Base-by-base conservation (phyloP, 306 rosid species). In the Cicer bijugum region DNA sequence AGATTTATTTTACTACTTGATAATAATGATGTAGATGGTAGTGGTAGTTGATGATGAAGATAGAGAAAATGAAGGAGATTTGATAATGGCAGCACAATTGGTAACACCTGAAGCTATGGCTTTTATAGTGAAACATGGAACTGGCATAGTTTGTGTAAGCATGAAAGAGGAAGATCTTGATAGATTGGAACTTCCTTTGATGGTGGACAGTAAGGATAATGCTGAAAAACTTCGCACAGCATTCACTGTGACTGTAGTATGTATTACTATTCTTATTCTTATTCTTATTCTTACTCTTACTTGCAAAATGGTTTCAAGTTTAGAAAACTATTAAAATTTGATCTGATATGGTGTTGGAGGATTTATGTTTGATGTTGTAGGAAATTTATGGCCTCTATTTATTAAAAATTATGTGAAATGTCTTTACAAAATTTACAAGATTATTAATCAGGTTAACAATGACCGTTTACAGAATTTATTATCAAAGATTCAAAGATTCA, bases 31-130 rank as follows among this genome's bases (percentile, higher is more conserved):
- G 83, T 90, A 92, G 97, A 78, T 88, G 85, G 96, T 92, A 45
- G 69, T 89, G 78, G 97, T 89, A 73, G 97, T 92, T 9, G 97
- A 92, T 9, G 97, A 88, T 2, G 97, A 92, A 85, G 96, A 92
- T 63, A 85, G 97, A 72, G 97, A 92, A 83, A 92, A 92, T 71
- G 97, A 89, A 82, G 97, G 97, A 84, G 97, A 92, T 70, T 78
- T 92, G 76, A 92, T 92, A 75, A 92, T 92, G 97, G 96, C 96
- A 7, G 93, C 97, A 20, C 76, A 89, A 55, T 48, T 90, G 82
- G 97, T 86, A 14, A 92, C 97, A 28, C 90, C 97, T 11, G 92
- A 92, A 76, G 97, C 97, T 77, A 89, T 92, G 97, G 97, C 97
- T 72, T 92, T 92, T 74, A 88, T 92, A 74, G 97, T 92, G 6